These are phyloP conservation scores for Amanita exitialis DNA, from an alignment of 768 basidiomycete species.

Conservation along the genomic window DNA sequence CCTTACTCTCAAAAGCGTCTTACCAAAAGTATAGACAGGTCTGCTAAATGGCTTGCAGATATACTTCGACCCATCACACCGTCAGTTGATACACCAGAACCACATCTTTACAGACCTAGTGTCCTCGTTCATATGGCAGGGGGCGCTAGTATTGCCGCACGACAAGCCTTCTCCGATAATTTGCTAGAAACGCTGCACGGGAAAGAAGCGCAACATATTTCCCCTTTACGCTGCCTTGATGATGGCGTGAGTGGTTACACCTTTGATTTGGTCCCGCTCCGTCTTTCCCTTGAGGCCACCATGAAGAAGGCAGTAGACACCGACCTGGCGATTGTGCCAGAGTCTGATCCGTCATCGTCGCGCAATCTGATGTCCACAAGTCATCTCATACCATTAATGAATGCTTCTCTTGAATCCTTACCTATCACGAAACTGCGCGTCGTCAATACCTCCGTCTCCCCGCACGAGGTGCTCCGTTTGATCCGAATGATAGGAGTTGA, in stretches of 20 bases:
- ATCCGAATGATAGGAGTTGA: slow-evolving; percentile 62
- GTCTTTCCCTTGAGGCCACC: slow-evolving; percentile 19
- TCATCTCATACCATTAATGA: slow-evolving; percentile 31
- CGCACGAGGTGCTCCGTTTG: slow-evolving; percentile 68
- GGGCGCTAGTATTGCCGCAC: slow-evolving; percentile 40
- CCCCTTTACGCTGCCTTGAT: slow-evolving; percentile 47
- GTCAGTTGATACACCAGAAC: background rate
- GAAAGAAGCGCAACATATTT: slow-evolving; percentile 41
- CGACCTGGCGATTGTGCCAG: slow-evolving; percentile 5
- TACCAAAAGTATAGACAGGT: slow-evolving; percentile 67
- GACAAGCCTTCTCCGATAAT: slow-evolving; percentile 50
- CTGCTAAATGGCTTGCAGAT: slow-evolving; percentile 49
- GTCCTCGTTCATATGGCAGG: slow-evolving; percentile 69
- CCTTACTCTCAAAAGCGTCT: slow-evolving; percentile 72
- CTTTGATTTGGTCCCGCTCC: slow-evolving; percentile 53
- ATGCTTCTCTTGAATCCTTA: slow-evolving; percentile 48
- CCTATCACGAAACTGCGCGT: slow-evolving; percentile 53
- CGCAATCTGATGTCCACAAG: slow-evolving; percentile 6
- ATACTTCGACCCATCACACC: slow-evolving; percentile 23
- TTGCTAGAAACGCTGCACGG: slow-evolving; percentile 48
- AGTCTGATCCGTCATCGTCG: background rate
- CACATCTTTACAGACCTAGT: background rate
- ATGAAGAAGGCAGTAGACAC: slow-evolving; percentile 1
- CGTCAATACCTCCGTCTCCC: slow-evolving; percentile 43
- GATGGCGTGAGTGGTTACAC: slow-evolving; percentile 63